Evolutionary conservation across 148 eudicot genomes (phyloP).

Genomic region (Arbutus unedo): DNA sequence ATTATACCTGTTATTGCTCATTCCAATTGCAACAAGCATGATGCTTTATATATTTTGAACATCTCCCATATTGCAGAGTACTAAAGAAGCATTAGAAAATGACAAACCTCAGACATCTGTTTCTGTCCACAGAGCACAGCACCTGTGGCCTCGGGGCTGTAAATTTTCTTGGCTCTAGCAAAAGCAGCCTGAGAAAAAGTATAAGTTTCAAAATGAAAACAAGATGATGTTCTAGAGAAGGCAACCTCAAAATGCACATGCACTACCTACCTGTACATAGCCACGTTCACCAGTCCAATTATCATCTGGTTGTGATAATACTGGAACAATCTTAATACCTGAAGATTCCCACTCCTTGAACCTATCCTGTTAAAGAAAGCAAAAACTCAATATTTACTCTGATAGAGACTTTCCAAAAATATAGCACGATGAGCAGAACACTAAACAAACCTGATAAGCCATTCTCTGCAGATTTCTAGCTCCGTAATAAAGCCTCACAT

Average conservation of each 20-base stretch:
- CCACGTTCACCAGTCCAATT: slow-evolving; percentile 83
- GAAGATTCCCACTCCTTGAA: slow-evolving; percentile 83
- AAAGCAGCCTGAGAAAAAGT: slow-evolving; percentile 73
- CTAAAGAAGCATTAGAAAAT: not conserved
- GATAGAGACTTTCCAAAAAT: not conserved
- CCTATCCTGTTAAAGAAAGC: slow-evolving; percentile 57
- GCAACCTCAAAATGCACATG: slow-evolving; percentile 2
- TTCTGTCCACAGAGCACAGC: slow-evolving; percentile 87
- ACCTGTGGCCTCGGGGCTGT: slow-evolving; percentile 63
- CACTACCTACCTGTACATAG: slow-evolving; percentile 69
- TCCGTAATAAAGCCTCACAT: slow-evolving; percentile 93
- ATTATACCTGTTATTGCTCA: not conserved
- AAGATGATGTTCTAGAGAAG: not conserved
- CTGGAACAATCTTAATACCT: slow-evolving; percentile 79
- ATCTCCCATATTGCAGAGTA: not conserved
- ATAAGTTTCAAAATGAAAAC: not conserved
- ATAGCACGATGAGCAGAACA: not conserved
- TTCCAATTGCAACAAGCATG: not conserved
- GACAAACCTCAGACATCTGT: slow-evolving; percentile 84
- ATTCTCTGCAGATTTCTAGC: slow-evolving; percentile 86
- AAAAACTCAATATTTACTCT: slow-evolving; percentile 14
- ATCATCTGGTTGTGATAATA: slow-evolving; percentile 77
- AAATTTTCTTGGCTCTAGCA: slow-evolving; percentile 55
- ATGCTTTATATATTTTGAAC: no score
- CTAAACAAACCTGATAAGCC: slow-evolving; percentile 80